phyloP scores from a whole-genome alignment of 2,329 filamentous ascomycete genomes.

The Blastomyces percursus region DNA sequence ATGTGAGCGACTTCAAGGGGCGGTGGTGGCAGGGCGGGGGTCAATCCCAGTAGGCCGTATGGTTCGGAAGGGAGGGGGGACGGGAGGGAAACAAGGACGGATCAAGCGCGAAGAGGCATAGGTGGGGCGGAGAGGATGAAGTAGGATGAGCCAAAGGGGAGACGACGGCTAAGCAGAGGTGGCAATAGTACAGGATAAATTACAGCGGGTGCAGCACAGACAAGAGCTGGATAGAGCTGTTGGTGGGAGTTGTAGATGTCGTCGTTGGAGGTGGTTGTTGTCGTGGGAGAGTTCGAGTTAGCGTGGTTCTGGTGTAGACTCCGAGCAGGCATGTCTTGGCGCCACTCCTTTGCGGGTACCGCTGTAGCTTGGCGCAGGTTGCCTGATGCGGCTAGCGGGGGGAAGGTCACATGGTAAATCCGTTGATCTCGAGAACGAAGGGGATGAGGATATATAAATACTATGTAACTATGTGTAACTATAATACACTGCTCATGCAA shows the following conservation, averaged over 20 bases:
- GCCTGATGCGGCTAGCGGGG: neutral
- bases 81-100: neutral
- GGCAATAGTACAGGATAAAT: neutral
- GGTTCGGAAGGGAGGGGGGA: neutral
- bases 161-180: neutral
- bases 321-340: too few species aligned
- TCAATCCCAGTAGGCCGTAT: slow-evolving; percentile 3
- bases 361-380: neutral
- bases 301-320: too few species aligned
- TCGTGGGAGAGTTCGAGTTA: too few species aligned
- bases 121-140: neutral
- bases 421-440: too few species aligned
- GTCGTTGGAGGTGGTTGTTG: neutral
- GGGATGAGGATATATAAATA: too few species aligned
- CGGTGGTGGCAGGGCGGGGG: neutral
- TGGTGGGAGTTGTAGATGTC: neutral
- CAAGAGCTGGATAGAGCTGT: neutral
- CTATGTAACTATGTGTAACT: too few species aligned
- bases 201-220: neutral
- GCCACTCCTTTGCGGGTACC: too few species aligned
- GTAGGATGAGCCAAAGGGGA: neutral
- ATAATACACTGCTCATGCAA: too few species aligned
- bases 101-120: neutral
- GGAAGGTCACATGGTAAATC: neutral
- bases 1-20: neutral